Evolutionary conservation across 345 rosid species (phyloP).

Genomic region (Pistacia atlantica): DNA sequence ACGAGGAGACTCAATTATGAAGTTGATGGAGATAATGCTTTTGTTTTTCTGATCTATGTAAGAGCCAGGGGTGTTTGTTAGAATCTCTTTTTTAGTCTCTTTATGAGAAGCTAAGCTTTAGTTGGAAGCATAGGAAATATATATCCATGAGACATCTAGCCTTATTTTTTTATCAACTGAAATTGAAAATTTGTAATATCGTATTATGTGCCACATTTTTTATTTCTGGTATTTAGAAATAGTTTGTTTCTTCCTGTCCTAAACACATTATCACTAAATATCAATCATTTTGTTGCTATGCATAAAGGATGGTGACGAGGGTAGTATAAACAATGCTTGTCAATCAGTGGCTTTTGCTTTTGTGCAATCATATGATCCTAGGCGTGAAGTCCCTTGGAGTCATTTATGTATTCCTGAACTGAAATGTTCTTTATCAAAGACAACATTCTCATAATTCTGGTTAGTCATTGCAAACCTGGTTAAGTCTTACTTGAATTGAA

Average conservation of each 20-base stretch:
- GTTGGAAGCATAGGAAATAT: no score
- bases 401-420: constrained; percentile 65
- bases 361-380: constrained; percentile 71
- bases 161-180: neutral
- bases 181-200: neutral
- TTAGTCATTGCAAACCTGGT: constrained; percentile 9
- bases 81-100: constrained; percentile 49
- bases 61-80: constrained; percentile 97
- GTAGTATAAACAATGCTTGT: no score
- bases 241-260: no score
- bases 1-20: no score
- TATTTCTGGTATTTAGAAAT: neutral
- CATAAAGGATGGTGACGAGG: no score
- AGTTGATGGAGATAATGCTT: no score
- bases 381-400: constrained; percentile 71
- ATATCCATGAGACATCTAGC: no score
- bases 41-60: neutral
- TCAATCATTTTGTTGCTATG: no score
- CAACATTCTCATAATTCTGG: constrained; percentile 66
- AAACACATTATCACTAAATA: no score
- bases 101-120: no score
- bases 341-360: constrained; percentile 69
- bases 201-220: neutral
- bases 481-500: neutral
- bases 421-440: constrained; percentile 75